Base-by-base conservation (phyloP, 768 basidiomycete species). In the Amyloporia xantha region DNA sequence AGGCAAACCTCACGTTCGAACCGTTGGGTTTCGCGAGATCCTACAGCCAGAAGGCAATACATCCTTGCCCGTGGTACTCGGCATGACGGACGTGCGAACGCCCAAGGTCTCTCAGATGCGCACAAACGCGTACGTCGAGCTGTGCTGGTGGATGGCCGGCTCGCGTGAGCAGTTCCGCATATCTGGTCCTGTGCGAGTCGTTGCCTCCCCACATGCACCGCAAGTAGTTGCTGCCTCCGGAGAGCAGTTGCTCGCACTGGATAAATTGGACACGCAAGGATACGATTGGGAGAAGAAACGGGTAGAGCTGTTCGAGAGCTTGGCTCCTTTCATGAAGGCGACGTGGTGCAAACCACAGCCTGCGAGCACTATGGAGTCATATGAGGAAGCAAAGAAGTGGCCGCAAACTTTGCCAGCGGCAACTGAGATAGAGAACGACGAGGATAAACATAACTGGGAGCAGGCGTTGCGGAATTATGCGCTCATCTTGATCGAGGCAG, bases 121-220 rank as follows among this genome's bases (percentile, higher is more conserved):
- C 20, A 59, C 69, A 30, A 71, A 70, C 48, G 59, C 72, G 9
- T 62, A 69, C 37, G 75, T 82, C 52, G 84, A 91, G 61, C 54
- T 84, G 37, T 77, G 73, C 10, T 91, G 85, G 82, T 93, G 88
- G 86, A 75, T 82, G 45, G 71, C 76, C 25, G 74, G 76, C 19
- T 74, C 78, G 0, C 63, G 74, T 45, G 81, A 87, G 60, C 91
- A 94, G 58, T 91, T 82, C 61, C 81, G 91, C 41, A 67, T 94
- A 58, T 52, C 69, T 0, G 89, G 82, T 1, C 63, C 62, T 12
- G 78, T 76, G 19, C 72, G 69, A 60, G 54, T 89, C 51, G 69
- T 89, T 19, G 78, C 85, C 1, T 56, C 70, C 0, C 74, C 77
- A 0, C 52, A 59, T 5, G 42, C 60, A 4, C 58, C 48, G 64